phyloP scores from a whole-genome alignment of 164 flowering plant species.

The Tetracentron sinense region DNA sequence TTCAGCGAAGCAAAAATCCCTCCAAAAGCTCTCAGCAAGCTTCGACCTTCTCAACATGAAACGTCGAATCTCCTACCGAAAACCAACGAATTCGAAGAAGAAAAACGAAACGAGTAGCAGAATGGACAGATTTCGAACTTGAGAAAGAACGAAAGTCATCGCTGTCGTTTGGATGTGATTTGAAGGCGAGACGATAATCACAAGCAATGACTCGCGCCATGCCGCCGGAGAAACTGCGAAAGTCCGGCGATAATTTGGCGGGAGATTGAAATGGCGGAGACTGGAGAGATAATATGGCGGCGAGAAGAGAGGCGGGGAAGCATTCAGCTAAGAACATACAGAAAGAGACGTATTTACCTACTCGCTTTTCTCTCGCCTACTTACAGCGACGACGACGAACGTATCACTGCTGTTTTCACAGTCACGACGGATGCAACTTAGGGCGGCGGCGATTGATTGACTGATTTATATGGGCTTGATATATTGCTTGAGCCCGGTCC shows the following conservation, averaged over 20 bases:
- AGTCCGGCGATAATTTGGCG: slow-evolving; percentile 9
- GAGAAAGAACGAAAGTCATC: slow-evolving; percentile 7
- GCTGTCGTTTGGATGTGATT: slow-evolving; percentile 5
- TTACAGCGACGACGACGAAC: no score
- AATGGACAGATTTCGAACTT: neutral
- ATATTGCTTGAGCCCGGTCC: no score
- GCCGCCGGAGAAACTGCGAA: neutral
- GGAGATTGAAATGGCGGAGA: neutral
- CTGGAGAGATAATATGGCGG: no score
- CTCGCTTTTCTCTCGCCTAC: no score
- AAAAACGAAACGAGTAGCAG: slow-evolving; percentile 5
- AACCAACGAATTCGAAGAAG: slow-evolving; percentile 18
- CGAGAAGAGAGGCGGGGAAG: slow-evolving; percentile 8
- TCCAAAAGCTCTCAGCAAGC: slow-evolving; percentile 6
- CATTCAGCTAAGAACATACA: slow-evolving; percentile 13
- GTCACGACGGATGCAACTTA: no score
- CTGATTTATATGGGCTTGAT: no score
- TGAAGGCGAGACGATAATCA: slow-evolving; percentile 19
- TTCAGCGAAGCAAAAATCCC: slow-evolving; percentile 23
- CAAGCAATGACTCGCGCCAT: slow-evolving; percentile 25
- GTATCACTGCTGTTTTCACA: no score
- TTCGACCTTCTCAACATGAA: slow-evolving; percentile 14
- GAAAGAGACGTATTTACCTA: no score
- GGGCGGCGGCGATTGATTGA: no score
- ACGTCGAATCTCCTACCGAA: slow-evolving; percentile 24